A percentile compares a stretch with the other conserved stretches of the same genome.
These are phyloP conservation scores for Penicillium robsamsonii DNA, from an alignment of 495 filamentous ascomycete species.

Conservation along the genomic window DNA sequence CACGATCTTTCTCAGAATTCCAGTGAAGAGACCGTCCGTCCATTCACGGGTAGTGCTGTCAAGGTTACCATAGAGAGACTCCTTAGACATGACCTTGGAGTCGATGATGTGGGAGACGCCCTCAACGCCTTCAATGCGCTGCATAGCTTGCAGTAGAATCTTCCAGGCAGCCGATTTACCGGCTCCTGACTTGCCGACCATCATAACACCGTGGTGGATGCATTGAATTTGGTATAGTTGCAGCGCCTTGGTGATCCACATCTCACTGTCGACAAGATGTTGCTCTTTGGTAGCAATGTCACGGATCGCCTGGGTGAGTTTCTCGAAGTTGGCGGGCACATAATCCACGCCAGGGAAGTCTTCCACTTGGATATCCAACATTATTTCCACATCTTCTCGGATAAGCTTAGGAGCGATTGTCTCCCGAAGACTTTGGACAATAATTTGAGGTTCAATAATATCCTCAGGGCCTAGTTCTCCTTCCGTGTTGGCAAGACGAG, in stretches of 20 bases:
- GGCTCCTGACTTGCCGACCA: constrained; percentile 93
- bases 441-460: constrained; percentile 91
- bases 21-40: constrained; percentile 97
- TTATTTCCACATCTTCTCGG: constrained; percentile 79
- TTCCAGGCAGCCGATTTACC: constrained; percentile 96
- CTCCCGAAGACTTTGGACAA: constrained; percentile 96
- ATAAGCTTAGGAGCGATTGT: constrained; percentile 98
- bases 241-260: constrained; percentile 94
- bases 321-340: constrained; percentile 77
- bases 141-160: constrained; percentile 87
- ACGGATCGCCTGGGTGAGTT: constrained; percentile 77
- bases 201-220: constrained; percentile 99
- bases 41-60: constrained; percentile 97
- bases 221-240: constrained; percentile 97
- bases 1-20: constrained; percentile 95
- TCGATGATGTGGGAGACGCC: constrained; percentile 97
- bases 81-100: constrained; percentile 99
- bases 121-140: constrained; percentile 85
- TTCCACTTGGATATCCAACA: constrained; percentile 78
- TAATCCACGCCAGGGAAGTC: constrained; percentile 94
- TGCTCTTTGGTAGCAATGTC: constrained; percentile 71
- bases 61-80: constrained; percentile 88
- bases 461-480: constrained; percentile 64
- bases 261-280: constrained; percentile 82
- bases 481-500: constrained; percentile 60